Evolutionary conservation across 768 basidiomycete genomes (phyloP), one percentile per base, ranked within the genome.

Genomic region (Tephrocybe sp.): DNA sequence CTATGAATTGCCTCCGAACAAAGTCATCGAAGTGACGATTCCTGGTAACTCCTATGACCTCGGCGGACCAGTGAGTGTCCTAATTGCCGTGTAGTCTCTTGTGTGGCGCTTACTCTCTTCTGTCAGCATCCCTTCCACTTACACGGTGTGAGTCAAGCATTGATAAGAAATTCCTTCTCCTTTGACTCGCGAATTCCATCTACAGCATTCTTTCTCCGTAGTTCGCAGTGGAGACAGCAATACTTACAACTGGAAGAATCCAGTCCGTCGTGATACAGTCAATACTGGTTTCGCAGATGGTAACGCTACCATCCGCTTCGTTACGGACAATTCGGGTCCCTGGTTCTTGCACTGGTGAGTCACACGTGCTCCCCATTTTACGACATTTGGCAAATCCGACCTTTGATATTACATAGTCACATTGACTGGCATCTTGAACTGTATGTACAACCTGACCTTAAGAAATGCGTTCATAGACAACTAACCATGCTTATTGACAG

Each of bases 181-280:
- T 11, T 7, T 50, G 2, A 12, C n/a, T 19, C 13, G 8, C 17
- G 34, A 38, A 32, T 22, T 39, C 19, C 12, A 14, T n/a, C 14
- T 26, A 40, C 13, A 55, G 54, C 54, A 55, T 45, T 30, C 62
- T 13, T 75, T 74, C 55, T 62, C 60, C 40, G 74, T 75, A 10
- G 61, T 75, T 40, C 65, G 70, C 44, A 72, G 60, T 42, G 67
- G 66, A 1, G 65, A 62, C 9, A 64, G 60, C 23, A 51, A 52
- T 3, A 36, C 39, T 0, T 72, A 72, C 55, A 76, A 52, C 35
- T 46, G 36, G 17, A 1, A 13, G 3, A 42, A 58, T n/a, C 45
- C 47, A 20, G 57, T 54, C 23, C 69, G 76, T 50, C 72, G 84
- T 43, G 85, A 86, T 61, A 80, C 80, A 1, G 74, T 84, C 6